Evolutionary conservation across 495 filamentous ascomycete genomes (phyloP), one percentile per base, ranked within the genome.

Genomic region (Hypoxylon crocopeplum): DNA sequence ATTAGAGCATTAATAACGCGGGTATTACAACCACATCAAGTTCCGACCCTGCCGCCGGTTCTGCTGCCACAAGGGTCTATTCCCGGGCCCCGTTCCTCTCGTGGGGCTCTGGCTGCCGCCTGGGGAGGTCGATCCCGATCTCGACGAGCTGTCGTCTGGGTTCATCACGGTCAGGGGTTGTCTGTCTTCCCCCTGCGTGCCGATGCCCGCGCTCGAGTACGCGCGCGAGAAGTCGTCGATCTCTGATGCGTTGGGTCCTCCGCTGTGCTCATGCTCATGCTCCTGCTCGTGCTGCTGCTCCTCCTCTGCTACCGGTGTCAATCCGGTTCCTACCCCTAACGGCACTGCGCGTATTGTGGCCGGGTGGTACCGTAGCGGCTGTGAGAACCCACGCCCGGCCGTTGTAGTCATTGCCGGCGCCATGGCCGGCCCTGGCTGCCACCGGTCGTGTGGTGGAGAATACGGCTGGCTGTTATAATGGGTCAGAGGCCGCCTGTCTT

Each of bases 11-110:
- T n/a, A n/a, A n/a, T n/a, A n/a, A n/a, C n/a, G n/a, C n/a, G n/a
- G n/a, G n/a, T n/a, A 65, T 76, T 62, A 78, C 66, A 77, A 59
- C 77, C 77, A 80, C 72, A 78, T 75, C 45, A 75, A 38, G 52
- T 78, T 77, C 34, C 76, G 66, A 55, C 75, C 75, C 57, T 75
- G 75, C 53, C 73, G 71, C 46, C 77, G 52, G 41, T 78, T 77
- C 68, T 80, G 77, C 68, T 80, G 77, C 77, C 77, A 80, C 13
- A 80, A 62, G 29, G 76, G 77, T 21, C 61, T 48, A 19, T 56
- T 64, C 11, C 54, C 64, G 3, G 49, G 24, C 1, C 8, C 51
- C 32, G 16, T 32, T 1, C 42, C 48, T 12, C 45, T 29, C 1
- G 53, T 20, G 0, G 64, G 53, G 5, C 48, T 58, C 1, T 8